phyloP scores from a whole-genome alignment of 345 rosid genomes.

The Citrus australasica region DNA sequence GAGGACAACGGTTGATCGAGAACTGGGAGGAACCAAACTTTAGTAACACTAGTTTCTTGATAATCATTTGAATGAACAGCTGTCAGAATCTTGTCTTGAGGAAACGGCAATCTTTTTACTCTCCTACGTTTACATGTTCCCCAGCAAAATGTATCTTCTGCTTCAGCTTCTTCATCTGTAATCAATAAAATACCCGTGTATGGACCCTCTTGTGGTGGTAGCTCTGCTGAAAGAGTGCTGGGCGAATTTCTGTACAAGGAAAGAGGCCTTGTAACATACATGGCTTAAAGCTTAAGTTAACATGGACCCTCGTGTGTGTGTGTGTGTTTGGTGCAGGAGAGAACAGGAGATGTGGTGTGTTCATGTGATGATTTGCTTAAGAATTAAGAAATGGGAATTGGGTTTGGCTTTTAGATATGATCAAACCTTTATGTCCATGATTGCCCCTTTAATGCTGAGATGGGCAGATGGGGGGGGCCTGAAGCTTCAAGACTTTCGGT shows the following conservation, averaged over 20 bases:
- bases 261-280: slow-evolving; percentile 62
- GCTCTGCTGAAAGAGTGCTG: slow-evolving; percentile 39
- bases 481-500: neutral
- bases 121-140: slow-evolving; percentile 39
- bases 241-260: slow-evolving; percentile 45
- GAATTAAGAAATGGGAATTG: slow-evolving; percentile 9
- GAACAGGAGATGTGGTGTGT: neutral
- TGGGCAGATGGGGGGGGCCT: neutral
- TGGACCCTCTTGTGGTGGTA: slow-evolving; percentile 68
- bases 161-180: slow-evolving; percentile 65
- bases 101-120: slow-evolving; percentile 58
- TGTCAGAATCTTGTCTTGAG: slow-evolving; percentile 56
- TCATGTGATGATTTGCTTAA: slow-evolving; percentile 7
- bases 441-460: neutral
- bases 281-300: slow-evolving; percentile 1
- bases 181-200: slow-evolving; percentile 58
- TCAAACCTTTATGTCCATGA: neutral
- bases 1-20: slow-evolving; percentile 65
- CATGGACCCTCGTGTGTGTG: neutral
- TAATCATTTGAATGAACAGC: slow-evolving; percentile 44
- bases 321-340: neutral
- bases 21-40: slow-evolving; percentile 65
- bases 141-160: slow-evolving; percentile 50
- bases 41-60: slow-evolving; percentile 36
- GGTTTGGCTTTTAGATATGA: neutral